phyloP scores from a whole-genome alignment of 495 filamentous ascomycete species.

The Bathelium albidoporum region DNA sequence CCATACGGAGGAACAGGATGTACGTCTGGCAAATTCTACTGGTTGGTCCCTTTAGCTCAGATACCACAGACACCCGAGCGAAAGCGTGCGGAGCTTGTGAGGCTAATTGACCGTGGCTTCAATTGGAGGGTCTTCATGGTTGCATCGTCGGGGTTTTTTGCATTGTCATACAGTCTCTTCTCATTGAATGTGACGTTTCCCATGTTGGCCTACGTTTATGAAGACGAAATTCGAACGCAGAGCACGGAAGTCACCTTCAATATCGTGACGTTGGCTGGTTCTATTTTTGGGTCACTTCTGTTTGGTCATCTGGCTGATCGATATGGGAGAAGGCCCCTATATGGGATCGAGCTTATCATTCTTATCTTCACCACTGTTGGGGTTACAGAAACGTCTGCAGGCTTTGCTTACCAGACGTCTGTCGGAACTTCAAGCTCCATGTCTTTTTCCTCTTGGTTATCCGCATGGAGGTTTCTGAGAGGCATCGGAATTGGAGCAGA shows the following conservation, averaged over 20 bases:
- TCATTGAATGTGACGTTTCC: slow-evolving; percentile 55
- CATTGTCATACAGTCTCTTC: slow-evolving; percentile 62
- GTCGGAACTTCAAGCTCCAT: slow-evolving; percentile 6
- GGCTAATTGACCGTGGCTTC: slow-evolving; percentile 15
- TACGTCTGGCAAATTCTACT: not conserved
- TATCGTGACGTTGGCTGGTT: slow-evolving; percentile 47
- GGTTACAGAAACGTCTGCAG: slow-evolving; percentile 28
- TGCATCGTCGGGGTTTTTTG: slow-evolving; percentile 57
- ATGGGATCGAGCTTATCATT: slow-evolving; percentile 53
- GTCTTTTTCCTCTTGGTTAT: slow-evolving; percentile 9
- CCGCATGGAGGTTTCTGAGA: slow-evolving; percentile 26
- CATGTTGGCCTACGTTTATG: slow-evolving; percentile 51
- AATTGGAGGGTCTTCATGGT: slow-evolving; percentile 29
- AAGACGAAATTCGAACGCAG: slow-evolving; percentile 17
- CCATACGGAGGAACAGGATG: not conserved
- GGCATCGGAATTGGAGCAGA: slow-evolving; percentile 43
- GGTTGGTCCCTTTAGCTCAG: not conserved
- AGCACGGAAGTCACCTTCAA: slow-evolving; percentile 40
- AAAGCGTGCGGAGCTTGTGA: slow-evolving; percentile 5
- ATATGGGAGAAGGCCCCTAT: slow-evolving; percentile 52
- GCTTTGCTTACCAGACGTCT: not conserved
- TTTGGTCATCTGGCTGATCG: slow-evolving; percentile 56
- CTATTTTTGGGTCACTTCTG: slow-evolving; percentile 47
- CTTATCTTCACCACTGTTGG: slow-evolving; percentile 47
- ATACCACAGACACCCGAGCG: not conserved